Base-by-base conservation (phyloP, 306 rosid genomes). In the Hippophae rhamnoides region DNA sequence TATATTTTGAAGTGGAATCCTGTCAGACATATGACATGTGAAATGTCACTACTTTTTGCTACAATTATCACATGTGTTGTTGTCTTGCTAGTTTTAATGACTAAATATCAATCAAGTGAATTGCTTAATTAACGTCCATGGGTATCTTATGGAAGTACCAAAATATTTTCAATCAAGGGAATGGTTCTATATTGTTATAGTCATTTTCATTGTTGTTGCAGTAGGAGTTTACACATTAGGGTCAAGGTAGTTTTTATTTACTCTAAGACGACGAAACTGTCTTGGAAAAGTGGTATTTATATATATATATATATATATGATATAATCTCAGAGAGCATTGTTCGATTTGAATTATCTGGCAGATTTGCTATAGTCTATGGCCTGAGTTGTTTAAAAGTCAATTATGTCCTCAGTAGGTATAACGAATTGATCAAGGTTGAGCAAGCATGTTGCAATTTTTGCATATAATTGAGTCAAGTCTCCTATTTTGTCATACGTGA, bases 1-100 rank as follows among this genome's bases (percentile, higher is more conserved):
- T 63, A 63, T 53, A 13, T 23, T 11, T 42, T 45, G 11, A 10
- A 8, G 13, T 51, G 38, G 54, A 52, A 45, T 46, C 23, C 45
- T 14, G 56, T 52, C 27, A 23, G 43, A 62, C 56, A 50, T 23
- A 54, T 57, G 56, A 18, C 62, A 63, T 57, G 53, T 61, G 61
- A 44, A 14, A 48, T 60, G 11, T 64, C 54, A 45, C 63, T 31
- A n/a, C 63, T 13, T 54, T 43, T 56, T 64, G 14, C 38, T 6
- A 49, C 13, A 48, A 5, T 18, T 9, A 50, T 60, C 64, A 43
- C 70, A 74, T 69, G 67, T 1, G n/a, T 47, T 56, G 42, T 52
- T 47, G 44, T 62, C 45, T 54, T 47, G 23, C 23, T 56, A 12
- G 53, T 13, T 52, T 61, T 31, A 38, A 61, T 56, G 23, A 60